Percentiles rank a stretch among this genome's conserved stretches.
phyloP scores from a whole-genome alignment of 305 asterid genomes.

The Solanum hybrid region DNA sequence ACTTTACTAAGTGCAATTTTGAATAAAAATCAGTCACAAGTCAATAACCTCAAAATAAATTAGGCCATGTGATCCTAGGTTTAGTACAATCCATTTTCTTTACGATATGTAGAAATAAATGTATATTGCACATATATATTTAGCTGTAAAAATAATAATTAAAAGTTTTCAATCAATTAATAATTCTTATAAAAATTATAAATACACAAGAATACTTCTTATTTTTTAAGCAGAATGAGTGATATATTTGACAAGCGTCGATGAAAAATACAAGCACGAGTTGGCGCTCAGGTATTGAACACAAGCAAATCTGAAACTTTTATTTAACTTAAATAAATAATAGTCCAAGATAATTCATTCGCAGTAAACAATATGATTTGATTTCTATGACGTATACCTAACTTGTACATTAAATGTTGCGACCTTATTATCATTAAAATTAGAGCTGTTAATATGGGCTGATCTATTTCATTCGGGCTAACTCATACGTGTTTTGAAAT shows the following conservation, averaged over 20 bases:
- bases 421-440: no score
- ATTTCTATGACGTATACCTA: background rate
- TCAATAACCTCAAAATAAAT: background rate
- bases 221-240: background rate
- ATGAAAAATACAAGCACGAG: background rate
- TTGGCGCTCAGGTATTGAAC: background rate
- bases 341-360: background rate
- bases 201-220: background rate
- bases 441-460: no score
- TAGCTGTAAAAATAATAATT: no score
- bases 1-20: background rate
- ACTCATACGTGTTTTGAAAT: no score
- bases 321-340: background rate
- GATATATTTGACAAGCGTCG: background rate
- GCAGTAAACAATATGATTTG: background rate
- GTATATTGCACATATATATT: background rate
- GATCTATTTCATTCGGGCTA: rapidly evolving
- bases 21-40: background rate
- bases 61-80: background rate
- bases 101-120: background rate
- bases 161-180: background rate
- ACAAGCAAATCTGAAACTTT: background rate
- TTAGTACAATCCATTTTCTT: background rate
- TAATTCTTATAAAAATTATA: background rate
- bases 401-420: no score